These are phyloP conservation scores for Stylosanthes scabra DNA, from an alignment of 331 rosid species.

Conservation along the genomic window DNA sequence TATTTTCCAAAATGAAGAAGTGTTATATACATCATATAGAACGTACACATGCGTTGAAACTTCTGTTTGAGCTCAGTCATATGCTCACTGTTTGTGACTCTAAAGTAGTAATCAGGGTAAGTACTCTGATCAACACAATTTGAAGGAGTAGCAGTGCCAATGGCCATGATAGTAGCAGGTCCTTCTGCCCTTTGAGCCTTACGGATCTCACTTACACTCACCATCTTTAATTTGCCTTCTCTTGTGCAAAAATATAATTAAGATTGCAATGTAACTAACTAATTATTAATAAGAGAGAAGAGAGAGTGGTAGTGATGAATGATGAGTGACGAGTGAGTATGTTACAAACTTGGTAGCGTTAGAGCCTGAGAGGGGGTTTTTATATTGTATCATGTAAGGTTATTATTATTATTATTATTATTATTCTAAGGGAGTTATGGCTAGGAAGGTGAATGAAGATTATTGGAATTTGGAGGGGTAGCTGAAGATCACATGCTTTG, in stretches of 20 bases:
- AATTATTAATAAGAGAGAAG: neutral
- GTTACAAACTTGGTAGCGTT: too few relatives aligned
- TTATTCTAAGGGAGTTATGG: too few relatives aligned
- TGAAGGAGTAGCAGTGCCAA: slow-evolving; percentile 13
- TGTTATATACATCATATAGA: too few relatives aligned
- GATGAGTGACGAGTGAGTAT: slow-evolving; percentile 5
- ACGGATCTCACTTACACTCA: slow-evolving; percentile 4
- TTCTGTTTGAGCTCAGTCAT: slow-evolving; percentile 19
- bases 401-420: too few relatives aligned
- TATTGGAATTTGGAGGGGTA: neutral
- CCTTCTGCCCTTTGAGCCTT: slow-evolving; percentile 25
- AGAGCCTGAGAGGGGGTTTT: too few relatives aligned
- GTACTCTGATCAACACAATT: slow-evolving; percentile 20
- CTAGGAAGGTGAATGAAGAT: too few relatives aligned
- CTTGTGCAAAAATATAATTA: too few relatives aligned
- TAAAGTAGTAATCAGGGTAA: slow-evolving; percentile 24
- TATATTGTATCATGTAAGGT: too few relatives aligned
- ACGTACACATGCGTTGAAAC: slow-evolving; percentile 17
- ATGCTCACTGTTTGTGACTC: slow-evolving; percentile 7
- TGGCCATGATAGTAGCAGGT: slow-evolving; percentile 24
- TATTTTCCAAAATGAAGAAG: too few relatives aligned
- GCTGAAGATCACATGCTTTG: slow-evolving; percentile 14
- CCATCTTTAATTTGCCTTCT: neutral
- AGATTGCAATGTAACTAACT: neutral
- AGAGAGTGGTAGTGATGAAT: neutral